Percentiles rank a stretch among this genome's conserved stretches.
Evolutionary conservation across 2,329 filamentous ascomycete genomes (phyloP).

Genomic region (Fusarium paranaense): DNA sequence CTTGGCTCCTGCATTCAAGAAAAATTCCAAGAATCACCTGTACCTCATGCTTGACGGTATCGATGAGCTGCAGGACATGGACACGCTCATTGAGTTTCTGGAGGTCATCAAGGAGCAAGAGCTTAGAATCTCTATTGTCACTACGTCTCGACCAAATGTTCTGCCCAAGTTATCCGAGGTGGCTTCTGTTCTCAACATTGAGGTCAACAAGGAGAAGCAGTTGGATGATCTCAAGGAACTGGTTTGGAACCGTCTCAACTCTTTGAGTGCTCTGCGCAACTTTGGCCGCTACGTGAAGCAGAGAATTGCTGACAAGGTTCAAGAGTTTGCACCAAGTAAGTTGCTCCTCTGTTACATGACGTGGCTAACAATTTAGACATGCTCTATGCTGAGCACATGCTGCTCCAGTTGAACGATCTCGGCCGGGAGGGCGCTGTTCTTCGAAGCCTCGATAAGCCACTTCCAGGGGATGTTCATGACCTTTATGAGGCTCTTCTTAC

Average conservation of each 20-base stretch:
- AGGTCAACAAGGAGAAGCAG: conserved; percentile 45
- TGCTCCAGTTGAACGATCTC: conserved; percentile 46
- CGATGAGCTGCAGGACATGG: conserved; percentile 43
- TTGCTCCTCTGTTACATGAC: not conserved
- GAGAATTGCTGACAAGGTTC: conserved; percentile 45
- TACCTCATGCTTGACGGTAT: conserved; percentile 49
- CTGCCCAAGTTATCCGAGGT: conserved; percentile 13
- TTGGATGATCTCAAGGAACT: conserved; percentile 43
- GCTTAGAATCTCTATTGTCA: conserved; percentile 41
- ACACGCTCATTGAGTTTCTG: conserved; percentile 37
- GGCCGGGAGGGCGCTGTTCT: conserved; percentile 49
- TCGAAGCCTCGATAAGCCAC: conserved; percentile 40
- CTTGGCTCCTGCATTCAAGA: conserved; percentile 37
- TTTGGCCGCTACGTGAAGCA: conserved; percentile 47
- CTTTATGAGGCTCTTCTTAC: conserved; percentile 42
- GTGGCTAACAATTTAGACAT: conserved; percentile 39
- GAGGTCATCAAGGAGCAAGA: conserved; percentile 39
- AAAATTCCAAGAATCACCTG: conserved; percentile 35
- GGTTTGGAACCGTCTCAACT: conserved; percentile 43
- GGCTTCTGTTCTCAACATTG: conserved; percentile 26
- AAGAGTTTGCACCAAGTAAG: conserved; percentile 48
- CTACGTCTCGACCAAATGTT: conserved; percentile 38
- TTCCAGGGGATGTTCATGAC: conserved; percentile 40
- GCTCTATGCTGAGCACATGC: conserved; percentile 51
- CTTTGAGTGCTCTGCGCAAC: conserved; percentile 36